phyloP scores from a whole-genome alignment of 306 rosid genomes.

The Urtica urens region DNA sequence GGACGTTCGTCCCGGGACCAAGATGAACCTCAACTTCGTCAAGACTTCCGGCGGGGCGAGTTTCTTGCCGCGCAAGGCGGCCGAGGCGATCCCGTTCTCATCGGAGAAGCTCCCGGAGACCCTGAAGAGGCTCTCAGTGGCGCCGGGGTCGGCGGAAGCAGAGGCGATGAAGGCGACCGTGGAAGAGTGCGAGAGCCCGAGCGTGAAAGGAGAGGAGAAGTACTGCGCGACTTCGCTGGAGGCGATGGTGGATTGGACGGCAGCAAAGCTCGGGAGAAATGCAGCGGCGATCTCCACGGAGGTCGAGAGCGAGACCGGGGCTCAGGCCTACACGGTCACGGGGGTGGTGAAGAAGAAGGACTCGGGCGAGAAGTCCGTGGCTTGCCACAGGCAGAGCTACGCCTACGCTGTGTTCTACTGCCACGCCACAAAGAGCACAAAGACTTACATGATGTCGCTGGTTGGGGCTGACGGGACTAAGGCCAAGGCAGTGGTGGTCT shows the following conservation, averaged over 20 bases:
- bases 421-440: conserved; percentile 34
- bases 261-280: conserved; percentile 47
- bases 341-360: conserved; percentile 38
- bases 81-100: conserved; percentile 48
- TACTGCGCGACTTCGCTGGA: conserved; percentile 81
- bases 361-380: conserved; percentile 31
- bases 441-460: conserved; percentile 40
- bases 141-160: conserved; percentile 35
- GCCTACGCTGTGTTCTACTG: conserved; percentile 72
- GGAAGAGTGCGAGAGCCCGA: conserved; percentile 37
- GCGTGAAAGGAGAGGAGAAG: conserved; percentile 46
- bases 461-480: conserved; percentile 38
- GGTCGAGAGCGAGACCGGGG: conserved; percentile 25
- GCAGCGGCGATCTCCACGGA: conserved; percentile 48
- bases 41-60: conserved; percentile 18
- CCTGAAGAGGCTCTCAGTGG: conserved; percentile 24
- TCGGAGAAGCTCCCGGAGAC: conserved; percentile 34
- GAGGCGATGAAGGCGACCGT: conserved; percentile 31
- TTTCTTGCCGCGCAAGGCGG: conserved; percentile 40
- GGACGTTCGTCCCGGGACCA: conserved; percentile 27
- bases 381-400: conserved; percentile 62
- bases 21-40: conserved; percentile 39
- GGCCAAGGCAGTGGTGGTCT: conserved; percentile 54
- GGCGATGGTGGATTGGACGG: conserved; percentile 71
- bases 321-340: conserved; percentile 32